Percentiles rank a stretch among this genome's conserved stretches.
These are phyloP conservation scores for Stephanodiscus minutulus DNA, from an alignment of 108 stramenopile species.

Conservation along the genomic window DNA sequence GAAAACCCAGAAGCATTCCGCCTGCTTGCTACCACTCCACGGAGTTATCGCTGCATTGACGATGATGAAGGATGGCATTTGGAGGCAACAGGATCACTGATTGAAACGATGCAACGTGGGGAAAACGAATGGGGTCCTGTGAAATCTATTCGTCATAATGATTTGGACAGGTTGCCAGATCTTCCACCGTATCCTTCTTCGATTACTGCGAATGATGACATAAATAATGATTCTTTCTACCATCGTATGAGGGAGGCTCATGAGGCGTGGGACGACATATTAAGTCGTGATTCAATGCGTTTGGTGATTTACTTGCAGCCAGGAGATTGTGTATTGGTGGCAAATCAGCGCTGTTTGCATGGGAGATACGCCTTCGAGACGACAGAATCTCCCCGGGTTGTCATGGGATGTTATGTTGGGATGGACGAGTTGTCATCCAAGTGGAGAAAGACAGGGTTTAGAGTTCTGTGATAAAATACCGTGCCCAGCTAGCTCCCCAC, in stretches of 20 bases:
- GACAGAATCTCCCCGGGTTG: constrained; percentile 51
- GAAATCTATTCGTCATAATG: constrained; percentile 77
- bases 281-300: constrained; percentile 69
- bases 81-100: constrained; percentile 70
- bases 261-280: constrained; percentile 65
- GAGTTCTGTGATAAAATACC: constrained; percentile 9
- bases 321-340: constrained; percentile 81
- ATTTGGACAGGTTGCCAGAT: constrained; percentile 83
- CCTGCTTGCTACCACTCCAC: constrained; percentile 49
- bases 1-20: constrained; percentile 63
- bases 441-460: constrained; percentile 35
- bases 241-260: constrained; percentile 56
- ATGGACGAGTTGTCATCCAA: constrained; percentile 48
- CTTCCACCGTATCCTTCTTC: constrained; percentile 54
- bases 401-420: constrained; percentile 82
- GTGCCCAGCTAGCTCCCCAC: too few relatives aligned
- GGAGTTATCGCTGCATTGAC: constrained; percentile 75
- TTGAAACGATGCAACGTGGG: constrained; percentile 39
- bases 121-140: constrained; percentile 49
- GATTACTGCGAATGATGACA: constrained; percentile 4
- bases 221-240: constrained; percentile 64
- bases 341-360: constrained; percentile 86
- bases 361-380: constrained; percentile 65
- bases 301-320: constrained; percentile 66
- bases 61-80: constrained; percentile 74